phyloP scores from a whole-genome alignment of 2,329 filamentous ascomycete genomes.

The Parascedosporium putredinis region DNA sequence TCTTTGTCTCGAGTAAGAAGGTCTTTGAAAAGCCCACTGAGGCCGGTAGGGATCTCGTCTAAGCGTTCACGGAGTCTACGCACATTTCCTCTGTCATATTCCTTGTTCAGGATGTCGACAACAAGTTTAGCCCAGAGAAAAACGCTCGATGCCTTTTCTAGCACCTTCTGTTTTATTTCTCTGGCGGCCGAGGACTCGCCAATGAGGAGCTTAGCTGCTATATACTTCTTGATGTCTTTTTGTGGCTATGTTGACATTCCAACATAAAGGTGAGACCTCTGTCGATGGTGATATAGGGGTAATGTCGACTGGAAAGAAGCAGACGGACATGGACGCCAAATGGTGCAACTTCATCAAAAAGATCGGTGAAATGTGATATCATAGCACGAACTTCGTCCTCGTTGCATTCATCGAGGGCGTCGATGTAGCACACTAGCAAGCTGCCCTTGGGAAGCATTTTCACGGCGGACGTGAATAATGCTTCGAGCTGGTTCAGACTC shows the following conservation, averaged over 20 bases:
- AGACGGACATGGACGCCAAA: constrained; percentile 16
- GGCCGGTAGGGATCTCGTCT: constrained; percentile 22
- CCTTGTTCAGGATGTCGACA: constrained; percentile 27
- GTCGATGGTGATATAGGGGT: constrained; percentile 17
- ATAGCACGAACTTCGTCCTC: constrained; percentile 27
- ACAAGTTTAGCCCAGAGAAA: constrained; percentile 35
- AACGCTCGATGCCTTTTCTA: constrained; percentile 26
- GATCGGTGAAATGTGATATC: constrained; percentile 26
- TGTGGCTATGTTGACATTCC: constrained; percentile 18
- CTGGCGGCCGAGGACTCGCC: not conserved
- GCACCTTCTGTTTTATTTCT: constrained; percentile 15
- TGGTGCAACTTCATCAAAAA: constrained; percentile 19
- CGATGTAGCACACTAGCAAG: constrained; percentile 17
- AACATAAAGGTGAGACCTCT: constrained; percentile 13
- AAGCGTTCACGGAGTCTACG: constrained; percentile 19
- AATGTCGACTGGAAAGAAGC: constrained; percentile 32
- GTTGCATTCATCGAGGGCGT: constrained; percentile 36
- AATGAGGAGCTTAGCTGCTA: constrained; percentile 8
- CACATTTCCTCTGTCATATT: constrained; percentile 18
- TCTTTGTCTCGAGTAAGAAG: constrained; percentile 36
- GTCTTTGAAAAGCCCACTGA: constrained; percentile 38
- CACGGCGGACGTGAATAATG: not conserved
- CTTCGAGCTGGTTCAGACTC: not conserved
- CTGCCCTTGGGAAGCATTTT: not conserved
- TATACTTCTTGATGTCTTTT: constrained; percentile 16